phyloP scores from a whole-genome alignment of 139 green algal species.

The Medakamo hakoo region DNA sequence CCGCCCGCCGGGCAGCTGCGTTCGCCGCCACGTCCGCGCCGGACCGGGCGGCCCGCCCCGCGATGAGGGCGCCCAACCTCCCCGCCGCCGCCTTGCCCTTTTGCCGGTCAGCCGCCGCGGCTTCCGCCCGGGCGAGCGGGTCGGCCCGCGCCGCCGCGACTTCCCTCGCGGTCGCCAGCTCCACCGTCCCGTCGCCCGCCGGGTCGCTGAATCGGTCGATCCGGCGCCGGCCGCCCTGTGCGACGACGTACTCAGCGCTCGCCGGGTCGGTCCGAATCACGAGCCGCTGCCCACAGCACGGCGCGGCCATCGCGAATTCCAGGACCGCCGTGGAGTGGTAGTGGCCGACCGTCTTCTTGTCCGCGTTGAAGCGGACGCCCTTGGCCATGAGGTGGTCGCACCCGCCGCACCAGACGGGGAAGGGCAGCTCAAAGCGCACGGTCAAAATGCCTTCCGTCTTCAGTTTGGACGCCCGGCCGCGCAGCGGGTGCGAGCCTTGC shows the following conservation, averaged over 20 bases:
- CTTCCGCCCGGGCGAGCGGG: slow-evolving; percentile 34
- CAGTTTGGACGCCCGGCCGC: slow-evolving; percentile 71
- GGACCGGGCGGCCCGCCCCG: neutral
- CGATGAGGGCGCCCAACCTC: slow-evolving; percentile 7
- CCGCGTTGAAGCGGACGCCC: slow-evolving; percentile 94
- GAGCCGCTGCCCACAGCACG: slow-evolving; percentile 71
- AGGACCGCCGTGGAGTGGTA: slow-evolving; percentile 88
- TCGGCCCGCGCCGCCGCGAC: slow-evolving; percentile 21
- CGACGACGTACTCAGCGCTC: slow-evolving; percentile 67
- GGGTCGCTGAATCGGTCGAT: slow-evolving; percentile 3
- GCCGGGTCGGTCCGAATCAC: slow-evolving; percentile 88
- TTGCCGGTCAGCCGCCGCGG: slow-evolving; percentile 14
- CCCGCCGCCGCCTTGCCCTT: slow-evolving; percentile 9
- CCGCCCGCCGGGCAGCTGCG: too few species aligned
- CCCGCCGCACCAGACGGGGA: slow-evolving; percentile 81
- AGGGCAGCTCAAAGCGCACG: slow-evolving; percentile 95
- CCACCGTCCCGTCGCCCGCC: slow-evolving; percentile 6
- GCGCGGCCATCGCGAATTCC: slow-evolving; percentile 75
- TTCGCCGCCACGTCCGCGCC: neutral
- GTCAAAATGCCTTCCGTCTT: slow-evolving; percentile 76
- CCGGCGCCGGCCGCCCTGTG: slow-evolving; percentile 37
- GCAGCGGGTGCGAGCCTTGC: slow-evolving; percentile 54
- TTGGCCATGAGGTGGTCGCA: slow-evolving; percentile 85
- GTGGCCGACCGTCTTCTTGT: slow-evolving; percentile 78
- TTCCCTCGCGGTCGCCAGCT: slow-evolving; percentile 18